These are phyloP conservation scores for Hypoxylon fuscum DNA, from an alignment of 495 filamentous ascomycete genomes.

Conservation along the genomic window DNA sequence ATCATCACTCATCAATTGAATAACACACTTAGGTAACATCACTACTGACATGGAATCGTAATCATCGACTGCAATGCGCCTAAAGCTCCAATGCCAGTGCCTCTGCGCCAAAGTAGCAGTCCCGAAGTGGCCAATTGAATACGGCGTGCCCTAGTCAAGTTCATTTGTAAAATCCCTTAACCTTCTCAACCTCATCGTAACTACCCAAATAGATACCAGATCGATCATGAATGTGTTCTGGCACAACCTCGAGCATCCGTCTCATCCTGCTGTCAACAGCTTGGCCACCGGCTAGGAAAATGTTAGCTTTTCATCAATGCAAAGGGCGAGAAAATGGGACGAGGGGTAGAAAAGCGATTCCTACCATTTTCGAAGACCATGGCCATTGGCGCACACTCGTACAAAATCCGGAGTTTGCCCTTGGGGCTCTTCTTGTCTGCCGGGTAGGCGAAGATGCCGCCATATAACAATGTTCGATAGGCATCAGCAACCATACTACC, in stretches of 20 bases:
- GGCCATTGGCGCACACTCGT: slow-evolving; percentile 99
- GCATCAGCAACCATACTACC: slow-evolving; percentile 98
- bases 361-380: slow-evolving; percentile 98
- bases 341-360: slow-evolving; percentile 35
- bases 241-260: slow-evolving; percentile 88
- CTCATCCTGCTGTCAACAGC: slow-evolving; percentile 89
- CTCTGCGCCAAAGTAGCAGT: slow-evolving; percentile 13
- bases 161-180: slow-evolving; percentile 72
- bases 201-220: slow-evolving; percentile 97
- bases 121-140: slow-evolving; percentile 1
- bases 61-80: slow-evolving; percentile 12
- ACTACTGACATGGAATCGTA: slow-evolving; percentile 1
- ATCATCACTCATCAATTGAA: background rate
- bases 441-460: slow-evolving; percentile 96
- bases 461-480: slow-evolving; percentile 93
- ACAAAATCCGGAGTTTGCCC: slow-evolving; percentile 96
- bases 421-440: slow-evolving; percentile 98
- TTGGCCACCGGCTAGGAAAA: slow-evolving; percentile 77
- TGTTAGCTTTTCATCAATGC: slow-evolving; percentile 24
- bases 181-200: slow-evolving; percentile 93
- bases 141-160: background rate
- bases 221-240: slow-evolving; percentile 93
- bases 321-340: background rate
- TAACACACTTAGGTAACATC: background rate
- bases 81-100: slow-evolving; percentile 21